Evolutionary conservation across 169 alveolate species (phyloP), one percentile per base, ranked within the genome.

Genomic region (Babesia ovata): DNA sequence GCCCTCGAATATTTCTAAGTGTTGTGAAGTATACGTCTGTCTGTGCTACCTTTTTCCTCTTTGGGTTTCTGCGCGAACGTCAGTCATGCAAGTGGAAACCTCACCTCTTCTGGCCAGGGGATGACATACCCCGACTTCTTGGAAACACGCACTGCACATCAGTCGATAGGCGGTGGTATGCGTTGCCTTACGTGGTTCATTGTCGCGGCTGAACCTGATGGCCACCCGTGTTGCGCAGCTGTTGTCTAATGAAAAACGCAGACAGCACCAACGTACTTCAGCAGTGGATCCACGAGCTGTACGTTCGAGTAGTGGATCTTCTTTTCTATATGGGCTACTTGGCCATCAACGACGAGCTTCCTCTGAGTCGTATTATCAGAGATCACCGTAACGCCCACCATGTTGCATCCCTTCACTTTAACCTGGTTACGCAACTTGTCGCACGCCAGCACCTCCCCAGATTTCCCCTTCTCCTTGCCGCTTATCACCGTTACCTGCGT

Each of bases 241-340:
- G 72, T 28, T 22, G 22, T 9, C 17, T 6, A 22, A 33, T 4
- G 11, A 2, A 16, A 14, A 33, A 0, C 46, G 12, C 13, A 28
- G n/a, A 3, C 1, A 39, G 19, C 36, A 14, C 9, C n/a, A 33
- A 69, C 65, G 26, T 70, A 87, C 93, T 73, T 78, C 24, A 78
- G 52, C 24, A 88, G 85, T n/a, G 95, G 96, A 76, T 94, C 97
- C 17, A 93, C 63, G 24, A 93, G 89, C 28, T 90, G 91, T 22
- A 94, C 96, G 63, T 93, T 94, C 8, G 97, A 93, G 63, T 92
- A 92, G 86, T 94, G 97, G 17, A 94, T 83, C 52, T 86, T 94
- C 94, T 90, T 86, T 70, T 92, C 90, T 17, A 91, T 86, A n/a
- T 75, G 76, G 48, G 86, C 92, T 59, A 58, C 81, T 73, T 77